Conservation (phyloP, 73 alveolate species). For the Durusdinium trenchii region DNA sequence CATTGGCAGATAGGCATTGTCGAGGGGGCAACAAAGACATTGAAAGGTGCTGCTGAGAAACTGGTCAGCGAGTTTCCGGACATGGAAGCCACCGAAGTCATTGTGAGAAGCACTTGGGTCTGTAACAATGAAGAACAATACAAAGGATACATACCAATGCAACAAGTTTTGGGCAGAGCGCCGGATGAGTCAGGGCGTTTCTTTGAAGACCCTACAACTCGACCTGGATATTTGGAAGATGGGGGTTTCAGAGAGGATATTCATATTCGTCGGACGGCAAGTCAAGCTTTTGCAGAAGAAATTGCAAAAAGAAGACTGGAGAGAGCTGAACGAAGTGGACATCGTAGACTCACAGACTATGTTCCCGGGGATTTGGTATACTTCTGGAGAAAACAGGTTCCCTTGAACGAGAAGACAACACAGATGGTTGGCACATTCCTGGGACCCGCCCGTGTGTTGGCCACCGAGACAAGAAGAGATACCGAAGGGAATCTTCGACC, state of each 20-base stretch:
- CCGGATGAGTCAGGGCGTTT: neutral
- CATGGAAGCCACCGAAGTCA: neutral
- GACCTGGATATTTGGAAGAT: neutral
- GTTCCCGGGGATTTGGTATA: neutral
- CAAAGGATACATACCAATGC: neutral
- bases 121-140: neutral
- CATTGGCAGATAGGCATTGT: neutral
- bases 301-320: neutral
- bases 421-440: neutral
- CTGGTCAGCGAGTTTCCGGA: neutral
- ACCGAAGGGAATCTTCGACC: neutral
- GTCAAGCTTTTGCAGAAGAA: constrained; percentile 7
- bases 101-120: neutral
- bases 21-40: neutral
- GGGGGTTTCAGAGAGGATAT: neutral
- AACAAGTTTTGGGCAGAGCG: neutral
- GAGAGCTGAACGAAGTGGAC: neutral
- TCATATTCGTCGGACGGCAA: neutral
- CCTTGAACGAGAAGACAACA: neutral
- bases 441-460: constrained; percentile 7
- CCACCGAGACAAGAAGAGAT: neutral
- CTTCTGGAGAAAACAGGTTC: constrained; percentile 3
- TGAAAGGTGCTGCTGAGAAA: neutral
- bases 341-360: neutral
- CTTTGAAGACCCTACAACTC: neutral